Conservation (phyloP, 2,329 filamentous ascomycete genomes). For the Tothia fuscella region DNA sequence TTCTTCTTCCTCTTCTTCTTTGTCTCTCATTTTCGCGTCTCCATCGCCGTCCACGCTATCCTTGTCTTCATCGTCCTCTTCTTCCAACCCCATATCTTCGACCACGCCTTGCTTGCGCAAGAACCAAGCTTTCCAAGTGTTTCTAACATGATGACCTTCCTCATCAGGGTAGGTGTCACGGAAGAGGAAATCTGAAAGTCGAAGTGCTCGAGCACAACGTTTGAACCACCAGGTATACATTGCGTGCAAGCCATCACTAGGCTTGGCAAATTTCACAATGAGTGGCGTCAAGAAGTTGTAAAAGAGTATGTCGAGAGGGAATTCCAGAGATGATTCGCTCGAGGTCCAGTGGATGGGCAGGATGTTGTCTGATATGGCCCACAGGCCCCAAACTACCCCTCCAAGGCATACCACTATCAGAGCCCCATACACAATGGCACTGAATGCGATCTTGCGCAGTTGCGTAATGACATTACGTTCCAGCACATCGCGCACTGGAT, state of each 20-base stretch:
- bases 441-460: conserved; percentile 90
- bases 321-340: conserved; percentile 84
- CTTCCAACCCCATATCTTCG: neutral
- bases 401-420: conserved; percentile 87
- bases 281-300: conserved; percentile 95
- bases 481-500: conserved; percentile 90
- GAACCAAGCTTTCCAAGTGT: conserved; percentile 48
- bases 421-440: conserved; percentile 87
- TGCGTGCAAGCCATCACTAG: conserved; percentile 67
- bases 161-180: conserved; percentile 71
- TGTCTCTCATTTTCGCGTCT: conserved; percentile 4
- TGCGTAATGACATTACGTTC: conserved; percentile 88
- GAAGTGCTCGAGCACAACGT: conserved; percentile 64
- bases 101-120: conserved; percentile 22
- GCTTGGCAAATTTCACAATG: conserved; percentile 71
- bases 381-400: conserved; percentile 88
- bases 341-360: conserved; percentile 90
- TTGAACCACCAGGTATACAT: conserved; percentile 98
- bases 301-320: conserved; percentile 85
- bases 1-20: conserved; percentile 19
- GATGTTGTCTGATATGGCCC: conserved; percentile 53
- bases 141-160: conserved; percentile 55
- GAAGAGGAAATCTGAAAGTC: conserved; percentile 88
- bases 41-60: conserved; percentile 25
- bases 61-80: too few species aligned